A percentile compares a stretch with the other conserved stretches of the same genome.
Evolutionary conservation across 306 rosid genomes (phyloP).

Genomic region (Abrus pulchellus): DNA sequence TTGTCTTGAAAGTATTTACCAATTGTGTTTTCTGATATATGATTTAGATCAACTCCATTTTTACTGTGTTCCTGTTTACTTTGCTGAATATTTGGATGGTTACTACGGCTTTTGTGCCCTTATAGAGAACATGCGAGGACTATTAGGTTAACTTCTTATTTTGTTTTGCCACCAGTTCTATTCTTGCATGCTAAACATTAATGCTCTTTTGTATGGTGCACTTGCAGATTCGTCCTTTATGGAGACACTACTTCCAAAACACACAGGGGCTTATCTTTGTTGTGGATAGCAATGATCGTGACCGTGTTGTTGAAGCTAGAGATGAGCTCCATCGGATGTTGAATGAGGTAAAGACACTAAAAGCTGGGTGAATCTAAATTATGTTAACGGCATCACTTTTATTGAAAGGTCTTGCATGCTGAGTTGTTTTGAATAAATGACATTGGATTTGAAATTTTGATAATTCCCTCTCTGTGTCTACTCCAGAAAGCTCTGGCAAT

Average conservation of each 20-base stretch:
- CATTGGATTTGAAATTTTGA: slow-evolving; percentile 8
- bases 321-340: slow-evolving; percentile 58
- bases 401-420: neutral
- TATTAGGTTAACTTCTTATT: neutral
- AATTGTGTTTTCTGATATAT: neutral
- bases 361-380: neutral
- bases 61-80: neutral
- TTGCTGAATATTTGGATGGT: neutral
- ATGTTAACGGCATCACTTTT: neutral
- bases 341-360: slow-evolving; percentile 49
- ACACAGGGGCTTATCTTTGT: slow-evolving; percentile 59
- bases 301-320: slow-evolving; percentile 57
- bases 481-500: slow-evolving; percentile 18
- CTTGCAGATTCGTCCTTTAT: slow-evolving; percentile 52
- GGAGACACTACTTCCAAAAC: slow-evolving; percentile 60
- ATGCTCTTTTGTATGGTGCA: slow-evolving; percentile 24
- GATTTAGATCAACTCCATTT: neutral
- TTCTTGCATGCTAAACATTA: slow-evolving; percentile 20
- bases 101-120: neutral
- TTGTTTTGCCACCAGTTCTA: neutral
- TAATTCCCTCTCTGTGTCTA: slow-evolving; percentile 5
- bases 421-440: neutral
- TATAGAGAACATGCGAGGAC: neutral
- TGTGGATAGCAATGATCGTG: slow-evolving; percentile 56
- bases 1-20: neutral